A percentile compares a stretch with the other conserved stretches of the same genome.
phyloP scores from a whole-genome alignment of 345 rosid genomes.

The Corymbia maculata region DNA sequence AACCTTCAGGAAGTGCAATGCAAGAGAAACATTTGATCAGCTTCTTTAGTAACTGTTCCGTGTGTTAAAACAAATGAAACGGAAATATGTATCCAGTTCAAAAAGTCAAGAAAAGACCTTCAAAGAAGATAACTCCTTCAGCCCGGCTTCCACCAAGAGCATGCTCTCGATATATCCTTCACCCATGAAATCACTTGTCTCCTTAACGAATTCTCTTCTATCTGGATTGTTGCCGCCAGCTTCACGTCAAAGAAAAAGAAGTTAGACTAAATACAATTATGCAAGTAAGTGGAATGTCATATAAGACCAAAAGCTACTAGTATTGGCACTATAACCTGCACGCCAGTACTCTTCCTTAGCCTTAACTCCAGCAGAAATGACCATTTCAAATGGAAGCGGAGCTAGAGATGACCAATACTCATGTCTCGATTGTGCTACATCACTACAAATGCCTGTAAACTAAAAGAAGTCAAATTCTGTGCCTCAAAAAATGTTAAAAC shows the following conservation, averaged over 20 bases:
- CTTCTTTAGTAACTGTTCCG: not conserved
- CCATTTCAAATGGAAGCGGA: constrained; percentile 87
- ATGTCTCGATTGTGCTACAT: constrained; percentile 60
- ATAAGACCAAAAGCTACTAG: not conserved
- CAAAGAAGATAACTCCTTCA: not conserved
- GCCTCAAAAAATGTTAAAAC: not conserved
- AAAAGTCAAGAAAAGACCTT: not conserved
- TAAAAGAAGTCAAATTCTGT: not conserved
- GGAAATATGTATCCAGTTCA: not conserved
- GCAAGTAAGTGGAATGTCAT: not conserved
- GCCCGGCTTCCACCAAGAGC: not conserved
- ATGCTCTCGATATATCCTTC: not conserved
- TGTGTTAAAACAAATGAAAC: not conserved
- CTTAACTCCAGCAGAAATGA: constrained; percentile 67
- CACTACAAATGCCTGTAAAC: constrained; percentile 51
- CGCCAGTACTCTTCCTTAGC: constrained; percentile 33
- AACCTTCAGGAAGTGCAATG: not conserved
- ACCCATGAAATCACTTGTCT: not conserved
- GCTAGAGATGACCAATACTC: constrained; percentile 83
- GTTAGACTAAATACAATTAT: not conserved
- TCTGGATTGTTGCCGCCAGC: not conserved
- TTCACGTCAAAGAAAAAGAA: not conserved
- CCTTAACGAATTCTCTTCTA: not conserved
- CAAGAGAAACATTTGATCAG: not conserved
- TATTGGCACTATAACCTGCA: not conserved